phyloP scores from a whole-genome alignment of 805 yeast species.

The Candida corydali region DNA sequence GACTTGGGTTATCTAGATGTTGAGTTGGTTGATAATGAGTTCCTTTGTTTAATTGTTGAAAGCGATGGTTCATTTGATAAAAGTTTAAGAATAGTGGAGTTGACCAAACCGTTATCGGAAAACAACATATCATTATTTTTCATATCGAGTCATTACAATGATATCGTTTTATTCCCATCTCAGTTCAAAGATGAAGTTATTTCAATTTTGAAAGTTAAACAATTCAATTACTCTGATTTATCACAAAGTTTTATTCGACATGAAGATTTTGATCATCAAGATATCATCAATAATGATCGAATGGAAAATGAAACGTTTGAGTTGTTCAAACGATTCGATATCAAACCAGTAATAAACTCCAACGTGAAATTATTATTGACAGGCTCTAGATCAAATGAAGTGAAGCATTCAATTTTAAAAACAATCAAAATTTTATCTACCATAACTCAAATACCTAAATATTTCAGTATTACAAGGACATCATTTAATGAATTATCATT shows the following conservation, averaged over 20 bases:
- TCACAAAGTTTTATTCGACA: constrained; percentile 38
- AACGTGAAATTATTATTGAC: constrained; percentile 45
- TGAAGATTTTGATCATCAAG: constrained; percentile 5
- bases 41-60: constrained; percentile 54
- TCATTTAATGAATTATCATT: constrained; percentile 48
- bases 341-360: constrained; percentile 42
- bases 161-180: constrained; percentile 57
- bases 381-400: constrained; percentile 54
- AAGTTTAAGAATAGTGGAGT: constrained; percentile 46
- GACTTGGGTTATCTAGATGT: constrained; percentile 31
- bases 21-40: constrained; percentile 39
- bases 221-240: constrained; percentile 42
- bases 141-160: constrained; percentile 59
- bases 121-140: constrained; percentile 58
- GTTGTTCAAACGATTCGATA: constrained; percentile 30
- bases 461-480: constrained; percentile 51
- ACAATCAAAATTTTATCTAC: constrained; percentile 37
- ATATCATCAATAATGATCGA: not conserved
- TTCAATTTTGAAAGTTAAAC: constrained; percentile 37
- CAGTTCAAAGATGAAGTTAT: constrained; percentile 42
- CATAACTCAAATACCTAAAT: constrained; percentile 27
- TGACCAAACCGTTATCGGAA: constrained; percentile 55
- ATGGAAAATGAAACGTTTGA: constrained; percentile 34
- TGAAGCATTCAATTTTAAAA: constrained; percentile 35
- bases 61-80: constrained; percentile 56